These are phyloP conservation scores for button mushroom (Agaricus bisporus) DNA, from an alignment of 768 basidiomycete genomes.

Conservation along the genomic window DNA sequence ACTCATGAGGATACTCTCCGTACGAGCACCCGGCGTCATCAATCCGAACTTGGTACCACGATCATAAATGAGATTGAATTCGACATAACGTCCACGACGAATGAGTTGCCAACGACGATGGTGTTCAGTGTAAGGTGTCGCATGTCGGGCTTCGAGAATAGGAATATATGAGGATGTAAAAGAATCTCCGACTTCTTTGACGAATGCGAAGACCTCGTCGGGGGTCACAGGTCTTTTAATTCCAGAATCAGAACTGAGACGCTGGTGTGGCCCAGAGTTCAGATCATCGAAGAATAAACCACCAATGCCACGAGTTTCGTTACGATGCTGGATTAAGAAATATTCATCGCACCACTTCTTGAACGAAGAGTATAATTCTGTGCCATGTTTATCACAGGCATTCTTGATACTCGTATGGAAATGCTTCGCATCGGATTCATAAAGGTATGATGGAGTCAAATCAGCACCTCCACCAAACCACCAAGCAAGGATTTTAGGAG, in stretches of 20 bases:
- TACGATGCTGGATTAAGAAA: conserved; percentile 88
- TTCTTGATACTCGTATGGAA: conserved; percentile 80
- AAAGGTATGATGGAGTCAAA: conserved; percentile 92
- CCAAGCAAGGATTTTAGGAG: conserved; percentile 72
- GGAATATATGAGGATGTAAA: conserved; percentile 91
- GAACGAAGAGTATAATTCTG: conserved; percentile 65
- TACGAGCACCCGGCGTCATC: too few species aligned
- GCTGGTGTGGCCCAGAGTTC: conserved; percentile 54
- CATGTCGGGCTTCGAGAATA: conserved; percentile 57
- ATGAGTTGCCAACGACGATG: conserved; percentile 91
- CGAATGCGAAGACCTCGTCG: conserved; percentile 71
- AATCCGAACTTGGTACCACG: too few species aligned
- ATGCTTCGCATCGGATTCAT: conserved; percentile 77
- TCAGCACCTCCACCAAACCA: conserved; percentile 99
- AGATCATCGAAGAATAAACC: conserved; percentile 98
- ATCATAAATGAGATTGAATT: too few species aligned
- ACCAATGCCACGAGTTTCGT: conserved; percentile 83
- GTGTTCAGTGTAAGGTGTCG: conserved; percentile 51
- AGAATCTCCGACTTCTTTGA: conserved; percentile 65
- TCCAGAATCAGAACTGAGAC: conserved; percentile 37
- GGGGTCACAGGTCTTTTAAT: conserved; percentile 45
- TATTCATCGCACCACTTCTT: conserved; percentile 99
- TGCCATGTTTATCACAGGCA: conserved; percentile 71
- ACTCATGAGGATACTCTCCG: too few species aligned
- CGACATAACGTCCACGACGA: conserved; percentile 48